Conservation (phyloP, 2,329 filamentous ascomycete species). For the Lizonia empirigonia region DNA sequence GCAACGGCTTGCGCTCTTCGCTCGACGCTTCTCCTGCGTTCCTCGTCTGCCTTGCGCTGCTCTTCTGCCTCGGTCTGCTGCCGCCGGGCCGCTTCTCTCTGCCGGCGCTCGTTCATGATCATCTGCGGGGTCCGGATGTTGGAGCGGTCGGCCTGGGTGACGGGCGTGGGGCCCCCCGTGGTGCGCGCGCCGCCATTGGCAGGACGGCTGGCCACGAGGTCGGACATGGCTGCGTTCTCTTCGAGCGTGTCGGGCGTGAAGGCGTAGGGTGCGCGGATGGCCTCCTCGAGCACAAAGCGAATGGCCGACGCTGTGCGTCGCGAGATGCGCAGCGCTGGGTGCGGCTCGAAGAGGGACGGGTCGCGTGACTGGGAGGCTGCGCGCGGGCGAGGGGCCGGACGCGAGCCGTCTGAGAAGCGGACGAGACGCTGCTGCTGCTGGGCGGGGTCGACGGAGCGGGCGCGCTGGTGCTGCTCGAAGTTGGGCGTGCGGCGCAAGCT, state of each 20-base stretch:
- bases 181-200: constrained; percentile 64
- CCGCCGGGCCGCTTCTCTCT: constrained; percentile 75
- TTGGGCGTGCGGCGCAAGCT: constrained; percentile 61
- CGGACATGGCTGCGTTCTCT: constrained; percentile 91
- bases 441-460: constrained; percentile 53
- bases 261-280: constrained; percentile 77
- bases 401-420: constrained; percentile 39
- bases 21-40: constrained; percentile 61
- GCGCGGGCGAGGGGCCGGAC: constrained; percentile 40
- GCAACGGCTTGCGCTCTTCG: constrained; percentile 62
- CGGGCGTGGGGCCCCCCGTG: constrained; percentile 59
- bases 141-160: constrained; percentile 54
- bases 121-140: constrained; percentile 83
- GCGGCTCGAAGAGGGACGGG: constrained; percentile 47
- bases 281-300: constrained; percentile 89
- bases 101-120: constrained; percentile 86
- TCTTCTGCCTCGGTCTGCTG: constrained; percentile 62
- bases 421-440: constrained; percentile 41
- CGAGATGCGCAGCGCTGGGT: constrained; percentile 72
- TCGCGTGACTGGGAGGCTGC: constrained; percentile 21
- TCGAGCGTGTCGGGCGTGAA: constrained; percentile 86
- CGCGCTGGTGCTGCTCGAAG: constrained; percentile 44
- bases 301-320: constrained; percentile 87
- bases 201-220: constrained; percentile 68
- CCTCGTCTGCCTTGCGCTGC: constrained; percentile 61